phyloP scores from a whole-genome alignment of 129 eudicot genomes.

The Ambrosia trifida region DNA sequence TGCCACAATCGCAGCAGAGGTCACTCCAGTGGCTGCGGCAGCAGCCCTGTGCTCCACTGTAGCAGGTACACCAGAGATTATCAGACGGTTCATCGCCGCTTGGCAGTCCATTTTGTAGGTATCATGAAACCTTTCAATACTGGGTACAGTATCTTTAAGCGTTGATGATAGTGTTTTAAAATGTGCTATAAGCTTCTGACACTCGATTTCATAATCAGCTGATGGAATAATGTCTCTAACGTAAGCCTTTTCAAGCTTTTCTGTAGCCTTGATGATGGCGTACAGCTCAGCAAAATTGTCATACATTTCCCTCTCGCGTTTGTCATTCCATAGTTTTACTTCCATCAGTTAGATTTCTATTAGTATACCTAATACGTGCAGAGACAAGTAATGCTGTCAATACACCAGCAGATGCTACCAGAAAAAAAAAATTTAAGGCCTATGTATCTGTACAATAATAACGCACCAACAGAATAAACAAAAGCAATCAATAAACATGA shows the following conservation, averaged over 20 bases:
- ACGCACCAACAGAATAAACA: background rate
- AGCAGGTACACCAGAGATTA: constrained; percentile 83
- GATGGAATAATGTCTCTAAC: too few species aligned
- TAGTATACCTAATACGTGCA: too few species aligned
- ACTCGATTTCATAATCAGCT: constrained; percentile 73
- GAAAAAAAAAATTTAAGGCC: background rate
- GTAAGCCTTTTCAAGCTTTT: too few species aligned
- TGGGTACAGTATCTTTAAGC: constrained; percentile 69
- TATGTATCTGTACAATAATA: background rate
- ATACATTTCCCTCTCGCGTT: too few species aligned
- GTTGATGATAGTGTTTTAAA: constrained; percentile 73
- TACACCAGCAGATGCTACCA: too few species aligned
- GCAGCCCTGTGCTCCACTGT: constrained; percentile 92
- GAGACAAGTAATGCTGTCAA: too few species aligned
- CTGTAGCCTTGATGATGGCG: too few species aligned
- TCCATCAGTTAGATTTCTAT: too few species aligned
- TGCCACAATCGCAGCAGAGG: constrained; percentile 80
- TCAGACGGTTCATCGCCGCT: constrained; percentile 72
- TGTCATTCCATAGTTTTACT: too few species aligned
- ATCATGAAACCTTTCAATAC: constrained; percentile 71
- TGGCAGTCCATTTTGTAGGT: constrained; percentile 82
- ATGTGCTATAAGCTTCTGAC: constrained; percentile 76
- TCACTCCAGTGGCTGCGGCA: constrained; percentile 45
- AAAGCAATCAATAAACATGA: background rate
- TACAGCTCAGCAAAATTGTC: too few species aligned